Base-by-base conservation (phyloP, 305 asterid species). In the Rubia occidens region DNA sequence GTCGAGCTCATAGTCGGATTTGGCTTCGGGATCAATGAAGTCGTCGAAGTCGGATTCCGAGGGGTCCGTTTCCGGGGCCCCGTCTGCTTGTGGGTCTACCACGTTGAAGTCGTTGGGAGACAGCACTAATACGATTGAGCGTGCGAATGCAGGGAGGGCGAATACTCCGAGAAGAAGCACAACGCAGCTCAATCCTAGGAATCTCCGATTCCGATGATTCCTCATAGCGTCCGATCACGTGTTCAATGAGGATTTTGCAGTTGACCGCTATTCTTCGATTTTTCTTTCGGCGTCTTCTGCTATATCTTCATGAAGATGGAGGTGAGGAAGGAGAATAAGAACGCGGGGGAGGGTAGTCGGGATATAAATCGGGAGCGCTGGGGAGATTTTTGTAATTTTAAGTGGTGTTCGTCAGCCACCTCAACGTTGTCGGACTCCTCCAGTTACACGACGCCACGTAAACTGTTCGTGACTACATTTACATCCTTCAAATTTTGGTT, bases 1-100 rank as follows among this genome's bases (percentile, higher is more conserved):
- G 76, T 93, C 98, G 35, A 90, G 85, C 13, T 82, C 77, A 49
- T 77, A 82, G 74, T 90, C 98, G 32, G 97, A 87, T 75, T 85
- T 82, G 35, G 95, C 82, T 8, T 83, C 89, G 44, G 82, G 64
- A 51, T 74, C 77, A 0, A 70, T 71, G 66, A 79, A 78, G 56
- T 82, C 83, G 54, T 82, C 85, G 68, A 78, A 78, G 53, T 74
- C 84, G 62, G 81, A 62, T 9, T 76, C 74, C 24, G 77, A 5
- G 51, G 79, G 60, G 51, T 75, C 78, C 8, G 74, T 0, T 10
- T 82, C 85, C 37, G 80, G 78, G 61, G 74, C 51, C 3, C 78
- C 64, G 56, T 85, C 71, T 68, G 83, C 60, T 8, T n/a, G 17
- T 67, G 88, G 75, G 78, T 68, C 64, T 5, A 85, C 89, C 72